These are phyloP conservation scores for Themeda triandra DNA, from an alignment of 176 grass and related monocot genomes.

Conservation along the genomic window DNA sequence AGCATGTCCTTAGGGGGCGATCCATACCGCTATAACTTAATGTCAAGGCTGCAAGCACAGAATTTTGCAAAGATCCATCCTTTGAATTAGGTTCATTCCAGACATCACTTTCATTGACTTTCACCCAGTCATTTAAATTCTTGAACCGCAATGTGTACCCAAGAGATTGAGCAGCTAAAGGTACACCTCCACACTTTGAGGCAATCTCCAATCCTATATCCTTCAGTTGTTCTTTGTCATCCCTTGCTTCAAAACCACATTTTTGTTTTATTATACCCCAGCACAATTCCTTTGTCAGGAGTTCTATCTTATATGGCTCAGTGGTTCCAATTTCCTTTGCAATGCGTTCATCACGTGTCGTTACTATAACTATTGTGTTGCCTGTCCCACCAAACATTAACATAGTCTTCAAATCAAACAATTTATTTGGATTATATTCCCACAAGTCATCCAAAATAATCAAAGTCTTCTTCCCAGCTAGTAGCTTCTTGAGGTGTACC, in stretches of 20 bases:
- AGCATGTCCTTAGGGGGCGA: not conserved
- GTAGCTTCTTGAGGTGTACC: not conserved
- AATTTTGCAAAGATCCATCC: not conserved
- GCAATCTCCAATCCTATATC: not conserved
- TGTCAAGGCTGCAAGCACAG: not conserved
- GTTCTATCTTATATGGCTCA: not conserved
- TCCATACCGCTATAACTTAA: not conserved
- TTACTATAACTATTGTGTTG: not conserved
- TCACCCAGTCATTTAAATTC: not conserved
- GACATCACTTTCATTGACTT: not conserved
- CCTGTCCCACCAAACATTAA: not conserved
- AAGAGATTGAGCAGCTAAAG: slow-evolving; percentile 4
- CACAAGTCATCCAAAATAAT: slow-evolving; percentile 36
- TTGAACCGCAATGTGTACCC: not conserved
- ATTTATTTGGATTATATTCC: not conserved
- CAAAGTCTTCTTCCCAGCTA: not conserved
- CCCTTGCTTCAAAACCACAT: not conserved
- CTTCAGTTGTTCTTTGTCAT: not conserved
- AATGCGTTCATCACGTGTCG: not conserved
- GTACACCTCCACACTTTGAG: not conserved
- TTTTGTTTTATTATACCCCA: slow-evolving; percentile 1
- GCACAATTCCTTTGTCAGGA: not conserved
- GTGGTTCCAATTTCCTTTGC: not conserved
- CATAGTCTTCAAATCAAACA: not conserved
- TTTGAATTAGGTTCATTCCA: not conserved